Evolutionary conservation across 768 basidiomycete genomes (phyloP).

Genomic region (Epithele typhae): DNA sequence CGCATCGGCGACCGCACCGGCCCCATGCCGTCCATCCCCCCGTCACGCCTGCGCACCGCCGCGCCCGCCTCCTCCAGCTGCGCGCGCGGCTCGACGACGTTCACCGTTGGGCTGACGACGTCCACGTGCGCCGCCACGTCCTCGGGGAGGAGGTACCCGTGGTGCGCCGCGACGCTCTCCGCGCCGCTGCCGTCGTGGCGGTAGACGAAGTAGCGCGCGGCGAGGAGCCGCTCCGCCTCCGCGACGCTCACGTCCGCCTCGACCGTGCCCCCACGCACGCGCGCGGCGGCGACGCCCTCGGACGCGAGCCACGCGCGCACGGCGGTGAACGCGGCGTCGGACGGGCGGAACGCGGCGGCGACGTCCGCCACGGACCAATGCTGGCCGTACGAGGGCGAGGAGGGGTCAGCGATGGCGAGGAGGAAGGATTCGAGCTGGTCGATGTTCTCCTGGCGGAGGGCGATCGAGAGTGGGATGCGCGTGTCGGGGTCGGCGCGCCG

Average conservation of each 20-base stretch:
- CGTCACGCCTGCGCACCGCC: too few relatives aligned
- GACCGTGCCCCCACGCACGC: too few relatives aligned
- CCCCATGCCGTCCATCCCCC: too few relatives aligned
- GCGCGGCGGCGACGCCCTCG: too few relatives aligned
- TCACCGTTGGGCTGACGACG: constrained; percentile 66
- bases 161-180: constrained; percentile 50
- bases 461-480: constrained; percentile 43
- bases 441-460: constrained; percentile 44
- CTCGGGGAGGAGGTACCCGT: constrained; percentile 61
- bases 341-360: constrained; percentile 41
- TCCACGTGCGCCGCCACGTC: constrained; percentile 56
- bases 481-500: constrained; percentile 30
- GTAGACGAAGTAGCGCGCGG: constrained; percentile 54
- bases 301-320: constrained; percentile 43
- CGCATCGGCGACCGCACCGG: too few relatives aligned
- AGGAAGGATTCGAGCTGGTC: constrained; percentile 40
- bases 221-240: constrained; percentile 41
- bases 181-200: constrained; percentile 47
- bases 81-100: constrained; percentile 46
- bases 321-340: constrained; percentile 32
- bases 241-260: constrained; percentile 33
- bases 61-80: too few relatives aligned
- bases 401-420: constrained; percentile 44
- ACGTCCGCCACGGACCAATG: constrained; percentile 43
- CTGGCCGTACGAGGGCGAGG: constrained; percentile 43